Evolutionary conservation across 352 stramenopile genomes (phyloP).

Genomic region (Globisporangium irregulare): DNA sequence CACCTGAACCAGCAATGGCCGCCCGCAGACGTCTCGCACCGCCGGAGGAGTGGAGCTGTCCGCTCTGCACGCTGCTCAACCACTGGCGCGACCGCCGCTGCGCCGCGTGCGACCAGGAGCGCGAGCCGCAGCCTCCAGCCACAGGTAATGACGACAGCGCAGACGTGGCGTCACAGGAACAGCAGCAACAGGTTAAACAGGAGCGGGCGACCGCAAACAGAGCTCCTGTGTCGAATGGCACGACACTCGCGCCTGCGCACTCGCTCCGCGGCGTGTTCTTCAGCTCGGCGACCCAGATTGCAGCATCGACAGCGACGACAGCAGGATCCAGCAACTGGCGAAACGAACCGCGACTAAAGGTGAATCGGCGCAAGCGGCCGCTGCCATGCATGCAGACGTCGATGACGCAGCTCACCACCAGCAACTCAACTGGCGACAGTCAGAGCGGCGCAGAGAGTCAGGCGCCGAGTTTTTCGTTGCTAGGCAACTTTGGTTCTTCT

Average conservation of each 20-base stretch:
- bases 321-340: constrained; percentile 20
- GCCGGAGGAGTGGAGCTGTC: constrained; percentile 56
- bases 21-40: constrained; percentile 3
- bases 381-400: background rate
- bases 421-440: background rate
- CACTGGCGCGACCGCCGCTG: constrained; percentile 39
- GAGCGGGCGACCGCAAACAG: background rate
- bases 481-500: background rate
- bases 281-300: constrained; percentile 18
- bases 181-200: constrained; percentile 2
- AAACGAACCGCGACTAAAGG: constrained; percentile 30
- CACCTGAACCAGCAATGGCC: background rate
- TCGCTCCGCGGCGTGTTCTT: constrained; percentile 40
- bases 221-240: background rate
- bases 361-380: constrained; percentile 27
- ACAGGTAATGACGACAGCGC: constrained; percentile 4
- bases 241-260: background rate
- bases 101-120: constrained; percentile 47
- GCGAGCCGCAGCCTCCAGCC: constrained; percentile 16
- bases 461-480: constrained; percentile 17
- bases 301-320: background rate
- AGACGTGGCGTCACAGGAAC: background rate
- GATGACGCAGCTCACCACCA: background rate
- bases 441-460: constrained; percentile 11
- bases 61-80: constrained; percentile 71